phyloP scores from a whole-genome alignment of 2,329 filamentous ascomycete species.

The Scedosporium aurantiacum region DNA sequence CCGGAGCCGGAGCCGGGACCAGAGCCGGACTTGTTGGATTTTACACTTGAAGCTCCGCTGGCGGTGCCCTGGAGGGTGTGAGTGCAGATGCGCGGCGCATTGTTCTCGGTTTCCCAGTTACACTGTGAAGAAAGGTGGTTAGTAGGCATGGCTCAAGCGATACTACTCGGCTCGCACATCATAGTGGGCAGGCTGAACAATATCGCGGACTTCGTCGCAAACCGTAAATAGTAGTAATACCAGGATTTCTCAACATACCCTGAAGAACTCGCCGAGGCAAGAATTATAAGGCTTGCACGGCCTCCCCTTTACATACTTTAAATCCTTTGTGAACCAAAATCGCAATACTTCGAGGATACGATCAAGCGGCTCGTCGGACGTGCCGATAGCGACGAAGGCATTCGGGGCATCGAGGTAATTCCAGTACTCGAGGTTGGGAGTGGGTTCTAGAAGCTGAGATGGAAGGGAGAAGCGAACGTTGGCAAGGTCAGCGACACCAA shows the following conservation, averaged over 20 bases:
- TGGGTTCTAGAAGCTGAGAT: slow-evolving; percentile 89
- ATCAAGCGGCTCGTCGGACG: slow-evolving; percentile 80
- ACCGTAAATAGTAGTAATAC: too few species aligned
- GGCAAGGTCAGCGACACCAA: slow-evolving; percentile 91
- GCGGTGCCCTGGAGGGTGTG: slow-evolving; percentile 25
- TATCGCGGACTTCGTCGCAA: too few species aligned
- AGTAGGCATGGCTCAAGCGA: not conserved
- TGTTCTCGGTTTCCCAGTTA: slow-evolving; percentile 87
- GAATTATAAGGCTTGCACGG: slow-evolving; percentile 99
- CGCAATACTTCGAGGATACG: slow-evolving; percentile 90
- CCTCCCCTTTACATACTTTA: slow-evolving; percentile 98
- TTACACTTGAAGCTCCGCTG: slow-evolving; percentile 37
- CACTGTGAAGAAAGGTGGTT: slow-evolving; percentile 43
- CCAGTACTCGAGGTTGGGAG: slow-evolving; percentile 97
- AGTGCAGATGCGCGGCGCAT: slow-evolving; percentile 54
- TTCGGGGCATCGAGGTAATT: slow-evolving; percentile 94
- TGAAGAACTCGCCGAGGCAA: slow-evolving; percentile 91
- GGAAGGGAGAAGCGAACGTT: slow-evolving; percentile 92
- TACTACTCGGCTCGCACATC: not conserved
- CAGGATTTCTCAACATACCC: slow-evolving; percentile 42
- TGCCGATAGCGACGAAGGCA: slow-evolving; percentile 72
- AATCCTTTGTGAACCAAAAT: slow-evolving; percentile 98
- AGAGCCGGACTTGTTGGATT: slow-evolving; percentile 27
- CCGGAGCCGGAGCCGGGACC: slow-evolving; percentile 16
- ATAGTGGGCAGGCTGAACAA: not conserved